A percentile compares a stretch with the other conserved stretches of the same genome.
These are phyloP conservation scores for Daldinia bambusicola DNA, from an alignment of 495 filamentous ascomycete genomes.

Conservation along the genomic window DNA sequence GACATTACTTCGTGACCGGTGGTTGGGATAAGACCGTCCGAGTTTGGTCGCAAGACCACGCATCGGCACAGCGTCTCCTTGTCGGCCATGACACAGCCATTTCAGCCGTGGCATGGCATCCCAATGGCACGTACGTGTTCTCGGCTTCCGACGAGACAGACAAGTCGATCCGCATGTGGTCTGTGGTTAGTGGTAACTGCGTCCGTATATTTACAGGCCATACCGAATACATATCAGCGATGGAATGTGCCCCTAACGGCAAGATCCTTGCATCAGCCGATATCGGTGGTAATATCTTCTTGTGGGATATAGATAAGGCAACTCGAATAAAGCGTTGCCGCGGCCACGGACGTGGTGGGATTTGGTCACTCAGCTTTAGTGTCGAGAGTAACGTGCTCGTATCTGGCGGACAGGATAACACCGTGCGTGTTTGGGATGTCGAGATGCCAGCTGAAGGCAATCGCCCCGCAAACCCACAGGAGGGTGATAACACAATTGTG, in stretches of 20 bases:
- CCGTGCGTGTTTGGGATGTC: constrained; percentile 94
- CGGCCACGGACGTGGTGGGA: constrained; percentile 91
- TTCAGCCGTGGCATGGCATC: constrained; percentile 87
- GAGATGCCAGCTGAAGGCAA: constrained; percentile 65
- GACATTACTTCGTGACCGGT: constrained; percentile 92
- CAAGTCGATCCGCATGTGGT: constrained; percentile 96
- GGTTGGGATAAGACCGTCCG: constrained; percentile 90
- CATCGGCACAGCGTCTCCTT: constrained; percentile 87
- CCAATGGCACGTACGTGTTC: constrained; percentile 91
- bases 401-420: constrained; percentile 90
- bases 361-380: constrained; percentile 91
- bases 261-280: constrained; percentile 90
- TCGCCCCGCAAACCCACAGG: constrained; percentile 43
- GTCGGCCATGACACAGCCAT: constrained; percentile 91
- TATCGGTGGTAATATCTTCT: constrained; percentile 81
- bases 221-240: constrained; percentile 79
- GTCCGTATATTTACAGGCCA: constrained; percentile 95
- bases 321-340: constrained; percentile 88
- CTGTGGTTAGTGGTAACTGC: constrained; percentile 81
- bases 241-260: constrained; percentile 87
- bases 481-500: constrained; percentile 53
- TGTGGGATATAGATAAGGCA: constrained; percentile 91
- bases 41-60: constrained; percentile 89
- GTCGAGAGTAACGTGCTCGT: constrained; percentile 88
- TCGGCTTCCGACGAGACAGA: constrained; percentile 82